Base-by-base conservation (phyloP, 169 alveolate genomes). In the Eimeria tenella region DNA sequence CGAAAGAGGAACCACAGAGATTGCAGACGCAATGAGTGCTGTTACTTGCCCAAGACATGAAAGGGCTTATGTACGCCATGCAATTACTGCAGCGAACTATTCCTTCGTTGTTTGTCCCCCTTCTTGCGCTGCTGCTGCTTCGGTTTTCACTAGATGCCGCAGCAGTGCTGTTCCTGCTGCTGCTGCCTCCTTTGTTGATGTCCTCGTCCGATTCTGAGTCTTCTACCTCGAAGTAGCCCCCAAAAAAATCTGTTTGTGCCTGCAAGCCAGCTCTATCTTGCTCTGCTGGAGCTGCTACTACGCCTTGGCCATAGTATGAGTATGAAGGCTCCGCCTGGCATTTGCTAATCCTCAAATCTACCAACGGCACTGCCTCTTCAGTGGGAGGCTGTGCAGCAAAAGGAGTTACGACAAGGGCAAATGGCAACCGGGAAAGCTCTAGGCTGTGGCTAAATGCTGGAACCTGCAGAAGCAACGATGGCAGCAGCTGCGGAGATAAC, bases 21-120 rank as follows among this genome's bases (percentile, higher is more conserved):
- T 94, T 95, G 86, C 97, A 95, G 52, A 94, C 79, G 86, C 97
- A 95, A 55, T 95, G 96, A 58, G 86, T 94, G 83, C 97, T 96
- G 21, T 86, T 92, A 55, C 90, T 79, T 56, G 97, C 94, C 82
- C 95, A 93, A 52, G 96, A 65, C 93, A 95, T 95, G 79, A 95
- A 95, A 49, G 97, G 96, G 23, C 95, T 94, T 55, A 94, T 93
- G 91, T 95, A 95, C 17, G 95, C 95, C 92, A 95, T 89, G 79
- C 97, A 95, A 79, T 90, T 79, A 25, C 93, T 86, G 90, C 97
- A 95, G 50, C 97, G 93, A 55, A 95, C 95, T 25, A 96, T 96
- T 3, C 95, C 95, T 58, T 65, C 93, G 11, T 58, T 71, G 73
- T 60, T 52, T 42, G 93, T 50, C 25, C 62, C 91, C 50, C 77